Conservation (phyloP, 192 early-diverging fungal genomes). For the Lobosporangium transversale region DNA sequence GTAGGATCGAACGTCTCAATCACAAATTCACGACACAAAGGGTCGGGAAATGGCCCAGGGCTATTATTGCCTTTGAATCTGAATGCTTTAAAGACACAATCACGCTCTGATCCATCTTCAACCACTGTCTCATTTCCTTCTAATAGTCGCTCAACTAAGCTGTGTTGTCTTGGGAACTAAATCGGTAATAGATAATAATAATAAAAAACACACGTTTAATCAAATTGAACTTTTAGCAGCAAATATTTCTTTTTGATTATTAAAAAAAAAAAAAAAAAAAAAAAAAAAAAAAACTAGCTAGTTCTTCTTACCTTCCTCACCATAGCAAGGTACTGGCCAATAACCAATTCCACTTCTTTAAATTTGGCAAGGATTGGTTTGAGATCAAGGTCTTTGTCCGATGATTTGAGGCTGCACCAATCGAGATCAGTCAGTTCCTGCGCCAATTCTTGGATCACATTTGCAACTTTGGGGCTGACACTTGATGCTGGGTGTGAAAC, state of each 20-base stretch:
- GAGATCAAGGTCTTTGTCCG: slow-evolving; percentile 16
- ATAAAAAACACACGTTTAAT: neutral
- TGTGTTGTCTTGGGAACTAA: slow-evolving; percentile 68
- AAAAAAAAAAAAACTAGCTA: neutral
- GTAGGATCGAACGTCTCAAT: slow-evolving; percentile 54
- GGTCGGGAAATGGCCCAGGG: slow-evolving; percentile 55
- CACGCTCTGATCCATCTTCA: slow-evolving; percentile 63
- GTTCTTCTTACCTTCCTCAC: slow-evolving; percentile 56
- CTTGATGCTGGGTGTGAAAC: slow-evolving; percentile 62
- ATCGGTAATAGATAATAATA: neutral
- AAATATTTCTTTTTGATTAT: too few relatives aligned
- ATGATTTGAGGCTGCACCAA: slow-evolving; percentile 47
- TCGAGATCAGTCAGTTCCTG: slow-evolving; percentile 49
- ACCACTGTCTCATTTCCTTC: slow-evolving; percentile 51
- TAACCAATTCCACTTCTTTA: slow-evolving; percentile 48
- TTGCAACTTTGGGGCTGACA: slow-evolving; percentile 48
- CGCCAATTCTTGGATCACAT: slow-evolving; percentile 43
- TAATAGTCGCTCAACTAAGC: slow-evolving; percentile 63
- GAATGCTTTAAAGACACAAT: slow-evolving; percentile 65
- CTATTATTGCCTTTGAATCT: slow-evolving; percentile 48
- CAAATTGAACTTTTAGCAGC: too few relatives aligned
- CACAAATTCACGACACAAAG: slow-evolving; percentile 66
- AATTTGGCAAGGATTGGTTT: slow-evolving; percentile 46
- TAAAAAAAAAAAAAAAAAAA: neutral
- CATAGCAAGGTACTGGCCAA: slow-evolving; percentile 57